Conservation (phyloP, 768 basidiomycete genomes). For the Lentinus tigrinus region DNA sequence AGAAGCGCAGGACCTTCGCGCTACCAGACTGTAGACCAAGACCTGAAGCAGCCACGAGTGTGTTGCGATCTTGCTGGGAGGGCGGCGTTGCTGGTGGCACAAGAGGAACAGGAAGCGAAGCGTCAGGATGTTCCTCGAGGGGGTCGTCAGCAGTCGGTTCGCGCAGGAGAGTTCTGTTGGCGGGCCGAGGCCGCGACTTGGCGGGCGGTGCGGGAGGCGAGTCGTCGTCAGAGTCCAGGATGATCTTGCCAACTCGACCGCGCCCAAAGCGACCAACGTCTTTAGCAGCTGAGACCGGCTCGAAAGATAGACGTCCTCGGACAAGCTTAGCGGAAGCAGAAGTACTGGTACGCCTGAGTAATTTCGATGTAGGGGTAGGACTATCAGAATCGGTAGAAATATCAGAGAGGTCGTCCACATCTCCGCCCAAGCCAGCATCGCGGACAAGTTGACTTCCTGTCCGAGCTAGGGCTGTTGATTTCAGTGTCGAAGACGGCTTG, state of each 20-base stretch:
- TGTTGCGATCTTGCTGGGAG: background rate
- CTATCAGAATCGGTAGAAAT: slow-evolving; percentile 17
- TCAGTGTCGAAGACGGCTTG: no score
- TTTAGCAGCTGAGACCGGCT: background rate
- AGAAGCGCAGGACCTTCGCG: slow-evolving; percentile 11
- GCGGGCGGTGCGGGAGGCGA: background rate
- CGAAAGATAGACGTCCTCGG: slow-evolving; percentile 9
- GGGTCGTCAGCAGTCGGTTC: background rate
- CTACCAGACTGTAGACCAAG: background rate
- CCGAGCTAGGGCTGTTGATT: slow-evolving; percentile 20
- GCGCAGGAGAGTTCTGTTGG: background rate
- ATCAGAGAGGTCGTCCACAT: slow-evolving; percentile 27
- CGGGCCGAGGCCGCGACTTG: background rate
- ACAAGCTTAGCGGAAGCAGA: background rate
- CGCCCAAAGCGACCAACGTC: slow-evolving; percentile 3
- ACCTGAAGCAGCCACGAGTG: background rate
- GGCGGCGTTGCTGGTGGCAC: background rate
- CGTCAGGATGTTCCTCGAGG: background rate
- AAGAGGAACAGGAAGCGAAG: background rate
- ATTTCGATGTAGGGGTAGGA: slow-evolving; percentile 1
- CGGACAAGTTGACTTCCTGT: slow-evolving; percentile 18
- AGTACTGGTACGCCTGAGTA: background rate
- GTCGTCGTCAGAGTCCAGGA: slow-evolving; percentile 27
- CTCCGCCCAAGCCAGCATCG: slow-evolving; percentile 19
- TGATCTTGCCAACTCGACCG: background rate